These are phyloP conservation scores for Choiromyces venosus DNA, from an alignment of 495 filamentous ascomycete genomes.

Conservation along the genomic window DNA sequence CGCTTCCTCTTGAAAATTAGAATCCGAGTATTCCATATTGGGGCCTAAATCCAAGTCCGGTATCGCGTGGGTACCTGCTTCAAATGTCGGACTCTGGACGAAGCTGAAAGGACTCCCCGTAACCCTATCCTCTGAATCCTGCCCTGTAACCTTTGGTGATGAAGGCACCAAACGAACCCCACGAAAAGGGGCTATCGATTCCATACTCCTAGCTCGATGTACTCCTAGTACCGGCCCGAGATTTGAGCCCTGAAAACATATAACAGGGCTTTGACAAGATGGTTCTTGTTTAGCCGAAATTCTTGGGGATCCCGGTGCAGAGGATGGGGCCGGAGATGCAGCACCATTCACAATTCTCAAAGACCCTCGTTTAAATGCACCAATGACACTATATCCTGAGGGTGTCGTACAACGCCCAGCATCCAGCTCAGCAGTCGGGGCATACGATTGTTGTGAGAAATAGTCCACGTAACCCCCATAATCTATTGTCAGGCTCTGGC, in stretches of 20 bases:
- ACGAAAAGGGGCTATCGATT: slow-evolving; percentile 8
- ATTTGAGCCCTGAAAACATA: not conserved
- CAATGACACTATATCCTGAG: slow-evolving; percentile 50
- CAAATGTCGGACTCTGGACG: slow-evolving; percentile 13
- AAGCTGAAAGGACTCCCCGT: slow-evolving; percentile 31
- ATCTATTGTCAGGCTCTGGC: not conserved
- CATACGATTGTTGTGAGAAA: slow-evolving; percentile 3
- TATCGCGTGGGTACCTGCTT: not conserved
- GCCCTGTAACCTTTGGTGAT: slow-evolving; percentile 12
- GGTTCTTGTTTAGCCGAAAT: not conserved
- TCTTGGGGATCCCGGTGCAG: slow-evolving; percentile 26
- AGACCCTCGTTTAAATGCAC: slow-evolving; percentile 56
- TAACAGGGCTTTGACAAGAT: not conserved
- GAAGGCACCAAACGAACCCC: slow-evolving; percentile 28
- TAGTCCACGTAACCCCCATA: not conserved
- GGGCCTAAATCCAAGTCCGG: not conserved
- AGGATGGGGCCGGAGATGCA: slow-evolving; percentile 46
- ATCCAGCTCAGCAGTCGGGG: slow-evolving; percentile 1
- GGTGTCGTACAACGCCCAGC: slow-evolving; percentile 30
- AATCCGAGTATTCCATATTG: not conserved
- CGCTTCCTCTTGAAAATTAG: not conserved
- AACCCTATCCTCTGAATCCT: slow-evolving; percentile 2
- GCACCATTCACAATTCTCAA: slow-evolving; percentile 56
- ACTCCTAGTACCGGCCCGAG: not conserved
- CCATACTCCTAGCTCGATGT: not conserved